Evolutionary conservation across 805 yeast genomes (phyloP), one percentile per base, ranked within the genome.

Genomic region (Maudiozyma saulgeensis): DNA sequence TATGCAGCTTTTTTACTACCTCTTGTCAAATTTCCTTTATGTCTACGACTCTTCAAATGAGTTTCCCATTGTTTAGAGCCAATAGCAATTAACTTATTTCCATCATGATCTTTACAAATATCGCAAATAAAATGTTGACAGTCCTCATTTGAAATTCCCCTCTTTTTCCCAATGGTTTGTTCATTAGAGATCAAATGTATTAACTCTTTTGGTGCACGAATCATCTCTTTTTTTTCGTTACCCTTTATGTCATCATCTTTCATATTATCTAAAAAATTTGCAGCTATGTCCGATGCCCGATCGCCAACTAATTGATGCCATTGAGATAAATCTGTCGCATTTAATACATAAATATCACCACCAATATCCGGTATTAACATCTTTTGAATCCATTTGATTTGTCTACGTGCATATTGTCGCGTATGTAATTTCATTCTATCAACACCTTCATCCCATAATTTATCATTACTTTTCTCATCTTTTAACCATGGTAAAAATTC

Each of bases 341-440:
- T 85, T 5, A 90, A 65, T 0, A 88, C 58, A 52, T 77, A 86
- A 6, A 87, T 61, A 6, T 78, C 75, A 0, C 87, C 87, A 45
- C 81, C 72, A 32, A 75, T 62, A 63, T 83, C 89, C 0, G 81
- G 78, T 0, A 82, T 73, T 13, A 93, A 66, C 51, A 80, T 71
- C 55, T 84, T 86, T 45, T 76, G 75, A 53, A 93, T 89, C 97
- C 98, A 93, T 62, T 88, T 89, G 12, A 88, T 81, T 62, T 93
- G 99, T 53, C 77, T 77, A 53, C 81, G 82, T 0, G 98, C 96
- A 65, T 93, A 93, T 59, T 83, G 85, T 48, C 96, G 69, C 0
- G 99, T 93, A 41, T 84, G 73, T 0, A 79, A 68, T 62, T 91
- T 90, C 98, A 93, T 93, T 34, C 79, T 72, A 12, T 79, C 84